A percentile compares a stretch with the other conserved stretches of the same genome.
Evolutionary conservation across 441 rosid genomes (phyloP).

Genomic region (Pelargonium fulgidum): DNA sequence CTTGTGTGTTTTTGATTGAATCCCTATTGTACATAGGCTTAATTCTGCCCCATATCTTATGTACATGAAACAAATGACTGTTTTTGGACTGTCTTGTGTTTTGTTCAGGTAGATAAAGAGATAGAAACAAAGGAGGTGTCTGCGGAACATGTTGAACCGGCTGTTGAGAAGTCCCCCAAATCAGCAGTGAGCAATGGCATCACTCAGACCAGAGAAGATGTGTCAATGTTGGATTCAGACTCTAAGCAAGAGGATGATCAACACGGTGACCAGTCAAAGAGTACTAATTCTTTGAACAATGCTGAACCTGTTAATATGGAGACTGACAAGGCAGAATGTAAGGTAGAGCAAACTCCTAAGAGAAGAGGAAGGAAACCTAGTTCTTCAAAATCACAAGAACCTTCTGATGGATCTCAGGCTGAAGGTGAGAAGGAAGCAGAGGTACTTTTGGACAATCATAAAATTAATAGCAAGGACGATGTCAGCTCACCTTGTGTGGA

Average conservation of each 20-base stretch:
- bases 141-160: not conserved
- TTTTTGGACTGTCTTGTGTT: slow-evolving; percentile 4
- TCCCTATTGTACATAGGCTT: not conserved
- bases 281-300: slow-evolving; percentile 27
- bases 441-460: slow-evolving; percentile 29
- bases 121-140: not conserved
- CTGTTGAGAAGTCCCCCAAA: slow-evolving; percentile 5
- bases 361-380: slow-evolving; percentile 35
- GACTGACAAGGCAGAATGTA: slow-evolving; percentile 33
- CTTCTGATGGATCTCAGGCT: slow-evolving; percentile 36
- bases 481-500: slow-evolving; percentile 31
- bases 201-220: slow-evolving; percentile 36
- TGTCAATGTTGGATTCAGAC: slow-evolving; percentile 38
- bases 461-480: slow-evolving; percentile 30
- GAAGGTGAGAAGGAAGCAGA: slow-evolving; percentile 39
- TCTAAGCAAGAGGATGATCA: slow-evolving; percentile 38
- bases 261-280: slow-evolving; percentile 33
- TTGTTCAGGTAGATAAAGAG: slow-evolving; percentile 11
- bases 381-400: slow-evolving; percentile 32
- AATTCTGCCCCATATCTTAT: not conserved
- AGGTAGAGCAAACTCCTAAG: slow-evolving; percentile 29
- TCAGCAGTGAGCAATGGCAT: slow-evolving; percentile 13
- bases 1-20: not conserved
- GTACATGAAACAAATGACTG: too few relatives aligned
- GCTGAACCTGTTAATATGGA: slow-evolving; percentile 27